Evolutionary conservation across 306 rosid genomes (phyloP), one percentile per base, ranked within the genome.

Genomic region (Prunus salicina): DNA sequence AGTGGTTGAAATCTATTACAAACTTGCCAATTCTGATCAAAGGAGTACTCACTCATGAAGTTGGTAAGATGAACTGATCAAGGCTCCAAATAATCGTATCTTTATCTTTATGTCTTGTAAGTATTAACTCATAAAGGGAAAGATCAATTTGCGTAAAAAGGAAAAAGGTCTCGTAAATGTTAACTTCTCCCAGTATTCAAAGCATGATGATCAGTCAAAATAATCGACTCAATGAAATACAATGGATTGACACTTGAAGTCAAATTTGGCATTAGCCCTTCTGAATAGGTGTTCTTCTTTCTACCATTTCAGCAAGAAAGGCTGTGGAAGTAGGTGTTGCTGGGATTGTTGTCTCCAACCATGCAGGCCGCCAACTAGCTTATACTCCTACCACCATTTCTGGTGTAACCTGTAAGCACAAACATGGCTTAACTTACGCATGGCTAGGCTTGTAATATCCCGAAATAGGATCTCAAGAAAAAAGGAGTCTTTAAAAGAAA

Each of bases 331-430:
- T 13, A 18, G 86, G 86, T 41, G 80, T 76, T 76, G 75, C 76
- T 51, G 88, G 88, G 69, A 82, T 86, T 71, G 38, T 86, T n/a
- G 89, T 86, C 71, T 86, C 89, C 41, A 82, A 86, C 66, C 87
- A 86, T 49, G 89, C 87, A 77, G 89, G 64, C 9, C 87, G 85
- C 43, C 87, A 86, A 41, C 73, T 86, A 8, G 83, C 82, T 68
- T 74, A 64, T 55, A 12, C 83, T 77, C 86, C 87, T 20, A 57
- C 89, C 72, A 73, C 89, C 38, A 74, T 82, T 67, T 80, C 77
- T 45, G 5, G 46, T 1, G 16, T 63, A 61, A 5, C 61, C 20
- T 55, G 61, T 8, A 20, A n/a, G 61, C 61, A 55, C 27, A 0
- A 55, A 55, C n/a, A 9, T 9, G 61, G 13, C 13, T 9, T 51